Conservation (phyloP, 2,329 filamentous ascomycete genomes). For the Scedosporium apiospermum region DNA sequence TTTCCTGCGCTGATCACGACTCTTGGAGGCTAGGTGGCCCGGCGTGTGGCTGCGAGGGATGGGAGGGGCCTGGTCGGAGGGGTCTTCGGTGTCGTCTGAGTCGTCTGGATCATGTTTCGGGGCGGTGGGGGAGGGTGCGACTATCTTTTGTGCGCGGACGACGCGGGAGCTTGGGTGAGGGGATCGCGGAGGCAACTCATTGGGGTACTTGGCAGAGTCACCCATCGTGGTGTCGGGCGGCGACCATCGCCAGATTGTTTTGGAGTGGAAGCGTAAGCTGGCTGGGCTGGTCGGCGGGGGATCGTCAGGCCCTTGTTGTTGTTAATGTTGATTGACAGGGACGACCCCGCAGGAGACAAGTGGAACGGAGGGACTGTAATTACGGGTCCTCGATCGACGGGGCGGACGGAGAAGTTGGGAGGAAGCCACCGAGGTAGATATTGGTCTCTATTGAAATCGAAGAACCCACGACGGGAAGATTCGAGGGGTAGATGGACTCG, state of each 20-base stretch:
- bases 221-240: slow-evolving; percentile 2
- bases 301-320: too few species aligned
- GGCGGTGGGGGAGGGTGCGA: slow-evolving; percentile 25
- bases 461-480: not conserved
- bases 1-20: slow-evolving; percentile 40
- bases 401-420: slow-evolving; percentile 1
- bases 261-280: not conserved
- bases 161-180: slow-evolving; percentile 14
- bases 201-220: not conserved
- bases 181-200: slow-evolving; percentile 10
- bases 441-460: not conserved
- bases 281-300: too few species aligned
- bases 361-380: too few species aligned
- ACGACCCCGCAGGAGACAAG: not conserved
- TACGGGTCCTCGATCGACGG: not conserved
- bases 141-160: slow-evolving; percentile 45
- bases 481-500: not conserved
- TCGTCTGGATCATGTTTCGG: slow-evolving; percentile 20
- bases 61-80: slow-evolving; percentile 23
- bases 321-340: not conserved
- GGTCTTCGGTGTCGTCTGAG: slow-evolving; percentile 24
- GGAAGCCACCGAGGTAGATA: not conserved
- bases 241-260: slow-evolving; percentile 3
- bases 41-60: slow-evolving; percentile 51
- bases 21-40: slow-evolving; percentile 50